These are phyloP conservation scores for Citrus sp. DNA, from an alignment of 345 rosid species.

Conservation along the genomic window DNA sequence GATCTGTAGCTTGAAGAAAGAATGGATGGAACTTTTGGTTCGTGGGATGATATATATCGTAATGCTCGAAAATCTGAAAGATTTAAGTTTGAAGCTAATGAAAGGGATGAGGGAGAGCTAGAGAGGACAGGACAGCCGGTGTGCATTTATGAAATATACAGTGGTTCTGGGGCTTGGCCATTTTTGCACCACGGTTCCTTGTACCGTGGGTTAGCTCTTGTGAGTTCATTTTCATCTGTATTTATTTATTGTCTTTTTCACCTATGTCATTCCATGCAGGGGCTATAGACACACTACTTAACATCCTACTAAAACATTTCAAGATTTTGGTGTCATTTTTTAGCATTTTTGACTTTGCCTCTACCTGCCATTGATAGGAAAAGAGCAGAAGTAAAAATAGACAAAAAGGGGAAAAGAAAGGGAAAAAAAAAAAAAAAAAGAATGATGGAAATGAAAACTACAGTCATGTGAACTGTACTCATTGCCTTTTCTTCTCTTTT, in stretches of 20 bases:
- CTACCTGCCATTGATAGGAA: neutral
- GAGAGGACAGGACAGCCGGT: constrained; percentile 96
- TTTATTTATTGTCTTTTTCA: constrained; percentile 6
- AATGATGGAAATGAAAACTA: neutral
- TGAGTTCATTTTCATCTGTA: constrained; percentile 41
- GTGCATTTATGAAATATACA: constrained; percentile 88
- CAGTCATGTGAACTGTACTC: neutral
- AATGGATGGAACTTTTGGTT: constrained; percentile 62
- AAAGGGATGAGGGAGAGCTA: constrained; percentile 98
- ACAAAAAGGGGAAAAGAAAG: neutral
- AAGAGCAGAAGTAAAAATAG: neutral
- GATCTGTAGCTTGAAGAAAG: constrained; percentile 80
- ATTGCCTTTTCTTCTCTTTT: neutral
- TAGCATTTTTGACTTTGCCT: neutral
- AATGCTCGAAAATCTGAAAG: constrained; percentile 87
- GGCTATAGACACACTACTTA: neutral
- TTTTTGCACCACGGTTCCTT: constrained; percentile 95
- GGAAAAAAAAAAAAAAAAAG: neutral
- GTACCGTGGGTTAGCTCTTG: constrained; percentile 93
- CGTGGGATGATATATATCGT: constrained; percentile 89
- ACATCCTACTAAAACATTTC: neutral
- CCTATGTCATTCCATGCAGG: neutral
- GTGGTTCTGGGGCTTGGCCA: constrained; percentile 92
- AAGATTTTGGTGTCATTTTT: neutral
- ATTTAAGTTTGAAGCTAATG: constrained; percentile 81